phyloP scores from a whole-genome alignment of 2,329 filamentous ascomycete species.

The Penicillium oxalicum region DNA sequence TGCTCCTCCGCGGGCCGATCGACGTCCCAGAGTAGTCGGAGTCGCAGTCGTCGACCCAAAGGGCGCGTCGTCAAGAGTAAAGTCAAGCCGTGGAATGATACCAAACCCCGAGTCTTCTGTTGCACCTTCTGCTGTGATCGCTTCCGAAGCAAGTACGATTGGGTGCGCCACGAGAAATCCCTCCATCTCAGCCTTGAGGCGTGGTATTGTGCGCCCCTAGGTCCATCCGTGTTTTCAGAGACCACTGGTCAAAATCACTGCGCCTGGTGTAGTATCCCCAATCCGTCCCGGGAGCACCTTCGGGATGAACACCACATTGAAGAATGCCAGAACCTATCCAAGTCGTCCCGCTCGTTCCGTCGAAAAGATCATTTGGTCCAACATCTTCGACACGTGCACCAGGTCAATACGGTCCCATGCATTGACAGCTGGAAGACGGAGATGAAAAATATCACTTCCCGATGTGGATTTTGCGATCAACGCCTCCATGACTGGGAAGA shows the following conservation, averaged over 20 bases:
- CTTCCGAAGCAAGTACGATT: conserved; percentile 9
- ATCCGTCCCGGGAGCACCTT: conserved; percentile 43
- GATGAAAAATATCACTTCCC: conserved; percentile 41
- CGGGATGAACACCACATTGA: conserved; percentile 46
- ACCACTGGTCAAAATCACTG: conserved; percentile 28
- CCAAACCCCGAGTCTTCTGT: conserved; percentile 5
- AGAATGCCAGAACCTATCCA: conserved; percentile 47
- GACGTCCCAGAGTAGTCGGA: conserved; percentile 8
- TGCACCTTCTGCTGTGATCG: conserved; percentile 11
- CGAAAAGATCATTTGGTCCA: conserved; percentile 54
- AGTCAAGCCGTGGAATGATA: conserved; percentile 2
- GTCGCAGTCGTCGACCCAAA: conserved; percentile 1
- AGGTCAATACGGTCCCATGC: conserved; percentile 31
- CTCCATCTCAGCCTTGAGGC: conserved; percentile 9
- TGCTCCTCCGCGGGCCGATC: conserved; percentile 10
- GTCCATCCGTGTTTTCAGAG: not conserved
- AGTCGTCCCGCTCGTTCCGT: conserved; percentile 47
- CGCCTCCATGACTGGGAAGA: conserved; percentile 47
- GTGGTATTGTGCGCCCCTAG: conserved; percentile 8
- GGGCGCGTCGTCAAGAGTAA: not conserved
- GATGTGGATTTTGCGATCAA: conserved; percentile 48
- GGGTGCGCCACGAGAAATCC: conserved; percentile 10
- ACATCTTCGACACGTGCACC: conserved; percentile 48
- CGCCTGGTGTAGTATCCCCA: conserved; percentile 44
- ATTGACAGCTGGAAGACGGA: conserved; percentile 25